Percentiles rank a stretch among this genome's conserved stretches.
phyloP scores from a whole-genome alignment of 2,329 filamentous ascomycete species.

The Bipolaris zeicola region DNA sequence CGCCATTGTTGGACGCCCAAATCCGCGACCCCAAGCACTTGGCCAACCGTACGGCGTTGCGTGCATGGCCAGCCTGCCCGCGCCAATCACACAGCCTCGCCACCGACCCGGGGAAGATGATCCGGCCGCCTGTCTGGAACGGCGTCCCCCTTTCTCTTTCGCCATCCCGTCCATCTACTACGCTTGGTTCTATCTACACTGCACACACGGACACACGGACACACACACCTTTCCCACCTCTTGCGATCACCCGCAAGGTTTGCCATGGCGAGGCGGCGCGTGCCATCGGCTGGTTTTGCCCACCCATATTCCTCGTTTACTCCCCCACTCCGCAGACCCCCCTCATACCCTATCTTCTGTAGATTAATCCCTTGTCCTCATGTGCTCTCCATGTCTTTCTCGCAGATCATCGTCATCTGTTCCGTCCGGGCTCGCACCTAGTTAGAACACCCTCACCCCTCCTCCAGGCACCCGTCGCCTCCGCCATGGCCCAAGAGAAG shows the following conservation, averaged over 20 bases:
- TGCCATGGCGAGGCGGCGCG: neutral
- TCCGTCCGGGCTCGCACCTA: neutral
- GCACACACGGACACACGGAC: neutral
- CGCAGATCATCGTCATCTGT: neutral
- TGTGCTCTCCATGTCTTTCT: neutral
- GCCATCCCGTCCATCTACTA: too few relatives aligned
- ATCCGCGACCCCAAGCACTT: neutral
- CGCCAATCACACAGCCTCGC: neutral
- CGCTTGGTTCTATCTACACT: too few relatives aligned
- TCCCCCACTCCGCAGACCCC: neutral
- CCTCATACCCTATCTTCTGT: neutral
- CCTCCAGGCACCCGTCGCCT: neutral
- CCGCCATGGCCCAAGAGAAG: conserved; percentile 3
- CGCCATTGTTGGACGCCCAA: neutral
- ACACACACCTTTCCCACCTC: neutral
- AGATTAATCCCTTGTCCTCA: neutral
- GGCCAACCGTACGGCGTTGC: neutral
- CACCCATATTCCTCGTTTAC: neutral
- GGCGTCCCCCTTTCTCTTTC: neutral
- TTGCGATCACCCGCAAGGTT: neutral
- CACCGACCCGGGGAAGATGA: neutral
- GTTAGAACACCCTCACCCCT: neutral
- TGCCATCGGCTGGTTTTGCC: neutral
- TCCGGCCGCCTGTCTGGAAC: neutral
- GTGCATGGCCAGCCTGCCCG: neutral